Base-by-base conservation (phyloP, 169 alveolate genomes). In the Toxoplasma gondii region DNA sequence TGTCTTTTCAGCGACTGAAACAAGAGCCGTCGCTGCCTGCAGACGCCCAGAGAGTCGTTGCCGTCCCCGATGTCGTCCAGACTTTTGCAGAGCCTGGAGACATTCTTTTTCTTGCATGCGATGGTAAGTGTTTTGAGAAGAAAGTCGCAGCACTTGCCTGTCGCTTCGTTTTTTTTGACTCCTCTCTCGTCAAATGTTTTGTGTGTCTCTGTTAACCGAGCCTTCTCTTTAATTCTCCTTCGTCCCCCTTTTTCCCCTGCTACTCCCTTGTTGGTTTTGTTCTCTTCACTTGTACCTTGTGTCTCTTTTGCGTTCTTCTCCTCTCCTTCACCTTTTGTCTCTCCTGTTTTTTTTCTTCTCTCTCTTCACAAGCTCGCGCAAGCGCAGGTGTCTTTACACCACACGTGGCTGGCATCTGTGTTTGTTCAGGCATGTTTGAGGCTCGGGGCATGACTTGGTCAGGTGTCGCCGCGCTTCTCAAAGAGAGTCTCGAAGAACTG, bases 401-500 rank as follows among this genome's bases (percentile, higher is more conserved):
- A 12, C 58, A 4, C 22, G 22, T 4, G 4, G 58, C 58, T 49
- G 58, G 4, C 58, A 7, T 49, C 12, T 49, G 22, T 49, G 22
- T 49, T 31, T 7, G 1, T 88, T 19, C 93, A 91, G 93, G 93
- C 74, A 74, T 91, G 93, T 91, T 91, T 49, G 93, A 91, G 88
- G 93, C 88, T 31, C 88, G 78, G 36, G 93, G 93, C 54, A 91
- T 91, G 93, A 74, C 88, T 5, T 91, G 93, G 93, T 87, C 70
- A 43, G 69, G 7, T 74, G 93, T 91, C 39, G 93, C 93, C 1
- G 36, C 38, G 10, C 34, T 91, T 70, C 93, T 91, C 44, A 74
- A 74, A 44, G 43, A 74, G n/a, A 74, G 84, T 44, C 1, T 74
- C 9, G 84, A 64, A 1, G 74, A 64, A 19, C 7, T 31, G 29